Evolutionary conservation across 2,329 filamentous ascomycete species (phyloP).

Genomic region (Pyricularia sp.): DNA sequence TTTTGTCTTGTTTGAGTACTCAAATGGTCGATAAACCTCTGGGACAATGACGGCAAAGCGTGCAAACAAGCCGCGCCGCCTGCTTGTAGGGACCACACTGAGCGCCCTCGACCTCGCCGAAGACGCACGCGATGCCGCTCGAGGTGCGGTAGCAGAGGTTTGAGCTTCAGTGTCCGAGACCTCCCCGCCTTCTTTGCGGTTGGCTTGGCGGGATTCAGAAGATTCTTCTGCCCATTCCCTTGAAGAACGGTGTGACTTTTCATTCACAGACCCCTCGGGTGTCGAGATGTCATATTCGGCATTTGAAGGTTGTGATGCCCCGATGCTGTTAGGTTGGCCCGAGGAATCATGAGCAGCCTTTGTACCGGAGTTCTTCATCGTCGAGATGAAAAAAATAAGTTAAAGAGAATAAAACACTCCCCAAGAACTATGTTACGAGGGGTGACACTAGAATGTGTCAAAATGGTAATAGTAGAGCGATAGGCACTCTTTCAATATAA

Average conservation of each 20-base stretch:
- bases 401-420: neutral
- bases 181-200: neutral
- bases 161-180: neutral
- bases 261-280: neutral
- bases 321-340: neutral
- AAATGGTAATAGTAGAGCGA: neutral
- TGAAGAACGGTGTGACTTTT: neutral
- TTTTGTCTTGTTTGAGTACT: slow-evolving; percentile 67
- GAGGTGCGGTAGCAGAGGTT: neutral
- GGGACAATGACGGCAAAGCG: slow-evolving; percentile 58
- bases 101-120: slow-evolving; percentile 27
- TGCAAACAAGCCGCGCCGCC: slow-evolving; percentile 63
- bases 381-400: neutral
- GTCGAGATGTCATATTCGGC: neutral
- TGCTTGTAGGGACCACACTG: slow-evolving; percentile 30
- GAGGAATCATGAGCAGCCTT: neutral
- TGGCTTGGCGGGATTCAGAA: neutral
- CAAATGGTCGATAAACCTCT: slow-evolving; percentile 67
- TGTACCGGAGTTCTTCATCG: neutral
- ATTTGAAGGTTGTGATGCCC: neutral
- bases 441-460: neutral
- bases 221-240: neutral
- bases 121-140: slow-evolving; percentile 22
- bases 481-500: neutral
- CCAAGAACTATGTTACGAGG: neutral